Evolutionary conservation across 192 early-diverging fungal species (phyloP).

Genomic region (Glomus cerebriforme): DNA sequence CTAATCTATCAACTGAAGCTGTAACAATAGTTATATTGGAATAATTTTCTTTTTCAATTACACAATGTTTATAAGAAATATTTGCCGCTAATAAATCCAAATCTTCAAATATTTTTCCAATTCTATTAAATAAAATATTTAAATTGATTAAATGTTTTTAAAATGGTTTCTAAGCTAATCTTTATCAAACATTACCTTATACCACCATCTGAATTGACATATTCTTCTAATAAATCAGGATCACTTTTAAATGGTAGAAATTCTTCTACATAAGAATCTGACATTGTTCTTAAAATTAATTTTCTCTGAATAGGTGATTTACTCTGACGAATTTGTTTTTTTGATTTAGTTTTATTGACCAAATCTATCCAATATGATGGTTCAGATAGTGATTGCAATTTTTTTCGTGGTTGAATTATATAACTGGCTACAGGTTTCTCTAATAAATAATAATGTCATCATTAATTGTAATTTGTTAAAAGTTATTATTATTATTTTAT

Average conservation of each 20-base stretch:
- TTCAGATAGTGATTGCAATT: background rate
- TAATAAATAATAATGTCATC: no score
- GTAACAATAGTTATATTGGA: conserved; percentile 78
- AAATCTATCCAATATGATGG: conserved; percentile 6
- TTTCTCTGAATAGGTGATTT: background rate
- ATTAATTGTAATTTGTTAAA: no score
- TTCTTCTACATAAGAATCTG: conserved; percentile 75
- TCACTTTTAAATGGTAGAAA: conserved; percentile 78
- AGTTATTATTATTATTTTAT: background rate
- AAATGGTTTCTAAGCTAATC: background rate
- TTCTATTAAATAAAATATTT: conserved; percentile 33
- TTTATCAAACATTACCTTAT: conserved; percentile 52
- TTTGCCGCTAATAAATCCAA: conserved; percentile 83
- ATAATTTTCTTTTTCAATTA: conserved; percentile 39
- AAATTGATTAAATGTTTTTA: background rate
- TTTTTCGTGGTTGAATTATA: no score
- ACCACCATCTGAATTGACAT: conserved; percentile 73
- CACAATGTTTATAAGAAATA: conserved; percentile 74
- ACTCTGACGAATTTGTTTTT: background rate
- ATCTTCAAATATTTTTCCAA: conserved; percentile 87
- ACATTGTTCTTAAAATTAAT: conserved; percentile 61
- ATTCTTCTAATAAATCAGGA: conserved; percentile 74
- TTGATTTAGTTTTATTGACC: background rate
- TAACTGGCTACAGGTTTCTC: background rate
- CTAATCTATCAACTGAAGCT: conserved; percentile 85